Percentiles rank a stretch among this genome's conserved stretches.
Conservation (phyloP, 2,329 filamentous ascomycete genomes). For the Diaporthe sp. region DNA sequence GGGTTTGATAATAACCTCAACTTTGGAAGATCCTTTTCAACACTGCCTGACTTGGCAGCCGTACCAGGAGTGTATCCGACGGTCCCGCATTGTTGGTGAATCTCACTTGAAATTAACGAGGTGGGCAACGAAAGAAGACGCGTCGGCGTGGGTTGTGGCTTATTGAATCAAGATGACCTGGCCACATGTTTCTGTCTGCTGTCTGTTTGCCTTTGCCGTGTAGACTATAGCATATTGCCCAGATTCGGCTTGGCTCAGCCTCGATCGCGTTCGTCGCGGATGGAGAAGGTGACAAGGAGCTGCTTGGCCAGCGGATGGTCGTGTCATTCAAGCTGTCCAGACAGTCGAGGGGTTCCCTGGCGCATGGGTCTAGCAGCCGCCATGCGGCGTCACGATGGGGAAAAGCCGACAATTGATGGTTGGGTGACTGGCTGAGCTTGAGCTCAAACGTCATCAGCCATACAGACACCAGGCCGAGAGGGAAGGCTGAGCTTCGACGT, state of each 20-base stretch:
- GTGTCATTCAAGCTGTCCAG: slow-evolving; percentile 17
- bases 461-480: neutral
- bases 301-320: neutral
- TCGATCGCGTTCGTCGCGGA: slow-evolving; percentile 18
- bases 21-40: neutral
- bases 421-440: slow-evolving; percentile 33
- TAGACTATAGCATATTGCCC: neutral
- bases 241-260: slow-evolving; percentile 29
- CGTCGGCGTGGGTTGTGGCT: slow-evolving; percentile 22
- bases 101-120: slow-evolving; percentile 29
- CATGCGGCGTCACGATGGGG: slow-evolving; percentile 1
- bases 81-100: slow-evolving; percentile 17
- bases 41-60: slow-evolving; percentile 29
- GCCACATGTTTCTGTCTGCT: neutral
- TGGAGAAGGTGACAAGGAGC: slow-evolving; percentile 23
- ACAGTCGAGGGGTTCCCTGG: slow-evolving; percentile 32
- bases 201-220: neutral
- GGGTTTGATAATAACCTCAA: slow-evolving; percentile 14
- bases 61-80: neutral
- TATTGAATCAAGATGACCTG: neutral
- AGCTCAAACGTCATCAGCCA: slow-evolving; percentile 35
- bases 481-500: slow-evolving; percentile 32
- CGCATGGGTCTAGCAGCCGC: slow-evolving; percentile 11
- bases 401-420: slow-evolving; percentile 24
- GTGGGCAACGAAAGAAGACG: slow-evolving; percentile 2